Evolutionary conservation across 129 eudicot genomes (phyloP).

Genomic region (Ambrosia trifida): DNA sequence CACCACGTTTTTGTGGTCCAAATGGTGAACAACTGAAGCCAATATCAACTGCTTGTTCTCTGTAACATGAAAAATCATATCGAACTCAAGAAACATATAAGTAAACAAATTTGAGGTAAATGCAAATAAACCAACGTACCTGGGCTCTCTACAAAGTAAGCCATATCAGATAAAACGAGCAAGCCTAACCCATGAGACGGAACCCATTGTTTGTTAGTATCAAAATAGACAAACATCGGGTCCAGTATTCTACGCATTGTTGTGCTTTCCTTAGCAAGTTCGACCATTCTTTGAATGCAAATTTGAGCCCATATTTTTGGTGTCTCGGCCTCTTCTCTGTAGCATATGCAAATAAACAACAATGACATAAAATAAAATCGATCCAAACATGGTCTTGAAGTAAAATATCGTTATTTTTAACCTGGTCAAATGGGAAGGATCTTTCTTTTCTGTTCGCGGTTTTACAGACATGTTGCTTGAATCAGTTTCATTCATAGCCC

Average conservation of each 20-base stretch:
- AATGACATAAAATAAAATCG: not conserved
- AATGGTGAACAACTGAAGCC: conserved; percentile 78
- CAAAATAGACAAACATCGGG: conserved; percentile 85
- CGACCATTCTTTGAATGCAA: conserved; percentile 84
- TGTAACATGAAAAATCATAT: conserved; percentile 34
- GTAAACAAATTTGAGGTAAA: not conserved
- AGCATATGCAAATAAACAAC: conserved; percentile 14
- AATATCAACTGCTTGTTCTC: conserved; percentile 67
- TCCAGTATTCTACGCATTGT: conserved; percentile 84
- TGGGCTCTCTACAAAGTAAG: conserved; percentile 63
- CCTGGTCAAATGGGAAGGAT: conserved; percentile 75
- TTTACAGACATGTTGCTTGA: conserved; percentile 46
- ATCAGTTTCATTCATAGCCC: conserved; percentile 47
- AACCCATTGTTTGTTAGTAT: conserved; percentile 70
- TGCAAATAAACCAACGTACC: conserved; percentile 41
- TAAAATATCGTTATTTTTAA: conserved; percentile 11
- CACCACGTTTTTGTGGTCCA: conserved; percentile 89
- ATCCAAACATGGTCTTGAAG: conserved; percentile 3
- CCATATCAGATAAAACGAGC: conserved; percentile 79
- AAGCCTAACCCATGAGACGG: conserved; percentile 66
- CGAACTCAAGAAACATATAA: not conserved
- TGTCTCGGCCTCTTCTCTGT: conserved; percentile 79
- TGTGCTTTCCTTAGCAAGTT: conserved; percentile 85
- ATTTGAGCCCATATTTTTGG: conserved; percentile 97
- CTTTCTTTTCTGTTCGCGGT: conserved; percentile 71